Evolutionary conservation across 768 basidiomycete species (phyloP).

Genomic region (Hemileccinum rubropunctum): DNA sequence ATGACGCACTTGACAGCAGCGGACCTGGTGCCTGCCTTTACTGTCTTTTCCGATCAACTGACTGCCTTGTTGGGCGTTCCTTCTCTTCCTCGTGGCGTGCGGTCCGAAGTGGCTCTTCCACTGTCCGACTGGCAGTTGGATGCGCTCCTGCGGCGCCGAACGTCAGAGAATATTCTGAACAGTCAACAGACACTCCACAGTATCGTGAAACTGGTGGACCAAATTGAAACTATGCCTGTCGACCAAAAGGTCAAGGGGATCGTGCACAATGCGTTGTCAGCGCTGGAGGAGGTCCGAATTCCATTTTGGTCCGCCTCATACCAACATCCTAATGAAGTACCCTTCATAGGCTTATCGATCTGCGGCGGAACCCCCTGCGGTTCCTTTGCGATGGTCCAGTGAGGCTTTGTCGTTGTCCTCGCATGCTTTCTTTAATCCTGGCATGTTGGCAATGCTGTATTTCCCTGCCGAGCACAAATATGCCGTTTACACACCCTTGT

Average conservation of each 20-base stretch:
- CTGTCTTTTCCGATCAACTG: constrained; percentile 68
- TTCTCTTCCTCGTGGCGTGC: constrained; percentile 48
- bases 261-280: constrained; percentile 64
- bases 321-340: constrained; percentile 7
- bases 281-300: constrained; percentile 65
- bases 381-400: constrained; percentile 57
- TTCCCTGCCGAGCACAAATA: constrained; percentile 98
- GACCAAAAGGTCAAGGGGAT: constrained; percentile 71
- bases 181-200: constrained; percentile 76
- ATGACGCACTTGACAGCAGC: constrained; percentile 32
- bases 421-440: constrained; percentile 93
- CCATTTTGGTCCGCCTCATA: not conserved
- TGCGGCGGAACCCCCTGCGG: constrained; percentile 16
- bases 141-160: constrained; percentile 66
- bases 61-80: constrained; percentile 81
- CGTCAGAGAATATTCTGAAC: constrained; percentile 63
- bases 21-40: constrained; percentile 53
- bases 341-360: constrained; percentile 24
- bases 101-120: constrained; percentile 20
- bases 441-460: constrained; percentile 93
- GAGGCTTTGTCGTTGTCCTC: constrained; percentile 66
- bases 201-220: constrained; percentile 79
- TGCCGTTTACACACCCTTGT: constrained; percentile 93
- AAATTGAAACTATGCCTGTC: constrained; percentile 92
- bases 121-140: constrained; percentile 81